Conservation (phyloP, 1,139 yeast species). For the Blastobotrys elegans region DNA sequence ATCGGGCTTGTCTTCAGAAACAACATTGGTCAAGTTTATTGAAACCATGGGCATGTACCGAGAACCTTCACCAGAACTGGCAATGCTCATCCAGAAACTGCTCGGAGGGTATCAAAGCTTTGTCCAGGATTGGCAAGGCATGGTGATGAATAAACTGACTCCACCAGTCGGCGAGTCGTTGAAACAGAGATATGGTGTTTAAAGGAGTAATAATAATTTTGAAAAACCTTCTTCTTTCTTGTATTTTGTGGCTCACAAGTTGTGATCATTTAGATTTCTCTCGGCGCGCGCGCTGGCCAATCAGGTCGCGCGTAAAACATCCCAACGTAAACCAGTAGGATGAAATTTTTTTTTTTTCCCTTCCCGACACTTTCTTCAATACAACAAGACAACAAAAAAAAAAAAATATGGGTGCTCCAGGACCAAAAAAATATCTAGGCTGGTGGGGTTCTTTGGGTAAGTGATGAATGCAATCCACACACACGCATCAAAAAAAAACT, state of each 20-base stretch:
- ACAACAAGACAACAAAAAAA: neutral
- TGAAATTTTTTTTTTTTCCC: slow-evolving; percentile 1
- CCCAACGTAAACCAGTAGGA: neutral
- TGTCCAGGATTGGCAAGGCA: slow-evolving; percentile 32
- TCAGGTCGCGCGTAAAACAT: neutral
- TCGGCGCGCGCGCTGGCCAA: neutral
- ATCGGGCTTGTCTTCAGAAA: slow-evolving; percentile 51
- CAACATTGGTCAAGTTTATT: slow-evolving; percentile 51
- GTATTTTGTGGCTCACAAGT: neutral
- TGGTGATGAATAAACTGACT: slow-evolving; percentile 21
- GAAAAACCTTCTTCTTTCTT: too few species aligned
- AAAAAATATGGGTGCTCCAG: slow-evolving; percentile 61
- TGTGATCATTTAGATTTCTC: too few species aligned
- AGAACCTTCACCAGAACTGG: slow-evolving; percentile 37
- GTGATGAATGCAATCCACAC: too few species aligned
- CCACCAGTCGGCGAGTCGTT: slow-evolving; percentile 20
- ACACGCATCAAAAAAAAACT: neutral
- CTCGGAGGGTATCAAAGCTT: slow-evolving; percentile 35
- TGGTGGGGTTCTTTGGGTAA: slow-evolving; percentile 79
- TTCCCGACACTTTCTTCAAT: slow-evolving; percentile 4
- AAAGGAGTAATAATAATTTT: too few species aligned
- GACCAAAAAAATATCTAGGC: slow-evolving; percentile 82
- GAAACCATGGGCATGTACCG: slow-evolving; percentile 59
- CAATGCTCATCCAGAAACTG: slow-evolving; percentile 30
- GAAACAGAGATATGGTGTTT: slow-evolving; percentile 17